Percentiles rank a stretch among this genome's conserved stretches.
phyloP scores from a whole-genome alignment of 148 eudicot species.

The Pharnaceum exiguum region DNA sequence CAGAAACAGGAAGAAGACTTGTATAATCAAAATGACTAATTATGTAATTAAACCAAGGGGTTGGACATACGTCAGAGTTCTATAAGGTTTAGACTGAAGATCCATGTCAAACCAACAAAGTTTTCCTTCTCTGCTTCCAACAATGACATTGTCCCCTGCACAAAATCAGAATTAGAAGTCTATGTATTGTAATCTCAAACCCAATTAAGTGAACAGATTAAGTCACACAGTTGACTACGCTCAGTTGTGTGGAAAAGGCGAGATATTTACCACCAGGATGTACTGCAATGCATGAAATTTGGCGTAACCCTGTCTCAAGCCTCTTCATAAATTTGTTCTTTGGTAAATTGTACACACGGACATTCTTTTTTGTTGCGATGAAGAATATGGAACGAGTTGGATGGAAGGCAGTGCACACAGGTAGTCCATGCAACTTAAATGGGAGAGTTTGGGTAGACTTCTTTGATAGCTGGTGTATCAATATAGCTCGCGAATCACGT shows the following conservation, averaged over 20 bases:
- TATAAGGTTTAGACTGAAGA: conserved; percentile 74
- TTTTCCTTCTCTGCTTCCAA: conserved; percentile 95
- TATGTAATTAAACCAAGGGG: too few relatives aligned
- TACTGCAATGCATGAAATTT: conserved; percentile 74
- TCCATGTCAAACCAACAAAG: conserved; percentile 99
- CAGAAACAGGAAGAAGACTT: not conserved
- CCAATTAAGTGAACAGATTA: too few relatives aligned
- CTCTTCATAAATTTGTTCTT: conserved; percentile 76
- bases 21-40: not conserved
- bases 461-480: conserved; percentile 88
- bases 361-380: conserved; percentile 74
- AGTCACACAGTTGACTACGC: too few relatives aligned
- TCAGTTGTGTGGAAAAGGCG: conserved; percentile 6
- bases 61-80: conserved; percentile 63
- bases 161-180: conserved; percentile 5
- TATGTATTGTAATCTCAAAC: too few relatives aligned
- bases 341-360: conserved; percentile 83
- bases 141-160: conserved; percentile 94
- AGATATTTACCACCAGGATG: conserved; percentile 84
- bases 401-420: conserved; percentile 83
- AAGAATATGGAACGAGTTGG: conserved; percentile 80
- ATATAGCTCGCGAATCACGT: conserved; percentile 82
- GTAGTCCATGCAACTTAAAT: conserved; percentile 86
- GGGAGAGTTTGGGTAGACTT: conserved; percentile 60
- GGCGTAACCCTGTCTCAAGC: conserved; percentile 78